These are phyloP conservation scores for Durio zibethinus DNA, from an alignment of 345 rosid species.

Conservation along the genomic window DNA sequence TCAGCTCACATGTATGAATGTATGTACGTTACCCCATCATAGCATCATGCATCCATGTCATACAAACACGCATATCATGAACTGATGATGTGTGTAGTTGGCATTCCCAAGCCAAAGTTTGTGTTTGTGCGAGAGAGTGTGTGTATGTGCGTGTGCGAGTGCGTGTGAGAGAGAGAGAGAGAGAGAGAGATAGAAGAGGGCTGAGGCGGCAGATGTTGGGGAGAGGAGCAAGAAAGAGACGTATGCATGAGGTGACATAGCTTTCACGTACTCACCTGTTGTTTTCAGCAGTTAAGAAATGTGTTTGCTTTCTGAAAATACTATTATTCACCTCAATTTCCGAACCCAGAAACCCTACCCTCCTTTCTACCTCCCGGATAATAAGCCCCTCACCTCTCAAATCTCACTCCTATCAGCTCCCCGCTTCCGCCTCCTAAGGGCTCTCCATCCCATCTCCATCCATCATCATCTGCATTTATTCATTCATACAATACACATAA, in stretches of 20 bases:
- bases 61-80: not conserved
- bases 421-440: conserved; percentile 25
- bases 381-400: conserved; percentile 12
- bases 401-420: not conserved
- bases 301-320: conserved; percentile 13
- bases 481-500: not conserved
- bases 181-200: not conserved
- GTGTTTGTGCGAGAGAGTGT: conserved; percentile 2
- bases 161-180: conserved; percentile 1
- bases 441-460: not conserved
- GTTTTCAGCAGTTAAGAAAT: conserved; percentile 40
- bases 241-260: conserved; percentile 47
- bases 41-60: not conserved
- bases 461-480: not conserved
- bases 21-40: conserved; percentile 1
- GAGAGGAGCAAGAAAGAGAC: conserved; percentile 53
- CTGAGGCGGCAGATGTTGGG: conserved; percentile 46
- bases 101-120: conserved; percentile 36
- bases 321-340: conserved; percentile 34
- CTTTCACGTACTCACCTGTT: conserved; percentile 47
- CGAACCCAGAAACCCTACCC: conserved; percentile 35
- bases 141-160: not conserved
- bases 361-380: conserved; percentile 34
- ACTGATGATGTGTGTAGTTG: conserved; percentile 17
- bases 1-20: conserved; percentile 3